phyloP scores from a whole-genome alignment of 1,139 yeast genomes.

The Suhomyces yuchorum region DNA sequence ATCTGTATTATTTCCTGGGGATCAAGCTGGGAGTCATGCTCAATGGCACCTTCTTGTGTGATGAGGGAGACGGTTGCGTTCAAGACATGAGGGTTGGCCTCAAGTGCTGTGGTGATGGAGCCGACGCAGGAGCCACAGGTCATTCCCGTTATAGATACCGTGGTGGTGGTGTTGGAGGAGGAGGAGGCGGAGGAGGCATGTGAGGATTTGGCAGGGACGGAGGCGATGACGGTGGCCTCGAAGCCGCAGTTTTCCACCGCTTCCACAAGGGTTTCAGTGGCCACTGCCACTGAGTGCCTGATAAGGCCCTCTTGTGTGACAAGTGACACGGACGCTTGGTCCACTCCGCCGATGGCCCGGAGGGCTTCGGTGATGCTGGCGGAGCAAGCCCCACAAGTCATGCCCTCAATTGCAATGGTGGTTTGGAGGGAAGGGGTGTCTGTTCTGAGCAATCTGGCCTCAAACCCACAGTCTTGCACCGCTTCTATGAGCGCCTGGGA shows the following conservation, averaged over 20 bases:
- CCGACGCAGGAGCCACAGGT: conserved; percentile 48
- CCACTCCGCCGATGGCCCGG: conserved; percentile 49
- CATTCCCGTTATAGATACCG: conserved; percentile 31
- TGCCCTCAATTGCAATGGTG: conserved; percentile 51
- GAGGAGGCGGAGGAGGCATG: conserved; percentile 4
- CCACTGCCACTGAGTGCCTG: conserved; percentile 38
- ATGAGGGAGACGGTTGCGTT: conserved; percentile 40
- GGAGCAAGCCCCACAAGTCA: conserved; percentile 89
- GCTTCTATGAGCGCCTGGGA: conserved; percentile 19
- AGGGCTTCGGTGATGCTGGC: conserved; percentile 62
- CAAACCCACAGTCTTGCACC: conserved; percentile 44
- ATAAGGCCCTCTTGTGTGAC: conserved; percentile 74
- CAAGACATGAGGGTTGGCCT: conserved; percentile 26
- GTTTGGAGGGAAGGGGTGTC: conserved; percentile 11
- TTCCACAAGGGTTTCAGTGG: conserved; percentile 41
- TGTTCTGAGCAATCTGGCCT: conserved; percentile 22
- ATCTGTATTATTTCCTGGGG: conserved; percentile 22
- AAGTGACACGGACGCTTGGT: conserved; percentile 61
- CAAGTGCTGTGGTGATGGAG: conserved; percentile 35
- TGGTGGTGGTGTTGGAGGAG: conserved; percentile 8
- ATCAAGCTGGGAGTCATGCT: conserved; percentile 20
- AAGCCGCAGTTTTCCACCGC: conserved; percentile 78
- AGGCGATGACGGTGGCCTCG: conserved; percentile 47
- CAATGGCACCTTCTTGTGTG: conserved; percentile 39
- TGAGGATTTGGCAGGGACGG: conserved; percentile 4